Evolutionary conservation across 306 rosid species (phyloP), one percentile per base, ranked within the genome.

Genomic region (Corylus americana): DNA sequence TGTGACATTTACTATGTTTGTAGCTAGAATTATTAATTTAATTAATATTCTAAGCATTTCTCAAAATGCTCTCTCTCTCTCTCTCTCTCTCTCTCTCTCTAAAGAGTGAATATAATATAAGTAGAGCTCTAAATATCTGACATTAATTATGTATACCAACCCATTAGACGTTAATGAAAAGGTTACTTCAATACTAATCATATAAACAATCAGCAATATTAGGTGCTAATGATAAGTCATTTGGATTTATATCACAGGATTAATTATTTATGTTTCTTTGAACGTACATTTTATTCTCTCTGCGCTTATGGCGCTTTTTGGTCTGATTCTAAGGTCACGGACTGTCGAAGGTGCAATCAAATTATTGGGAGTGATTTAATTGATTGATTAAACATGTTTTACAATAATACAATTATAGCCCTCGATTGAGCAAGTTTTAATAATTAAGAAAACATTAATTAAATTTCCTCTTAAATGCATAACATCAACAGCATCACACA

Each of bases 301-400:
- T 25, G 66, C 13, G 20, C 10, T 20, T 25, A 25, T 59, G 37
- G 16, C 7, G 13, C 35, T 58, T 58, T 58, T 58, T 10, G 13
- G 77, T 83, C 66, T 83, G 80, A 78, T 77, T 86, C 80, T 0
- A 18, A 1, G 45, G 78, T 58, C 50, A 39, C 37, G 5, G 7
- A 54, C 53, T 73, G 45, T 67, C 55, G 29, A 69, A 49, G 73
- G 76, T 71, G 22, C 47, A 20, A 70, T 39, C 59, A 51, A 42
- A 62, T 72, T 12, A 72, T 63, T 53, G 76, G 48, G 29, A 25
- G 25, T 13, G 66, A 59, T 59, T 59, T 59, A 59, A 59, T 25
- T n/a, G 45, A 42, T 42, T 42, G 45, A 42, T 42, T 42, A 42
- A 42, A 42, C 45, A 7, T 31, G 7, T 42, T 42, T 42, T 6